Conservation (phyloP, 768 basidiomycete genomes). For the Rhodotorula paludigena region DNA sequence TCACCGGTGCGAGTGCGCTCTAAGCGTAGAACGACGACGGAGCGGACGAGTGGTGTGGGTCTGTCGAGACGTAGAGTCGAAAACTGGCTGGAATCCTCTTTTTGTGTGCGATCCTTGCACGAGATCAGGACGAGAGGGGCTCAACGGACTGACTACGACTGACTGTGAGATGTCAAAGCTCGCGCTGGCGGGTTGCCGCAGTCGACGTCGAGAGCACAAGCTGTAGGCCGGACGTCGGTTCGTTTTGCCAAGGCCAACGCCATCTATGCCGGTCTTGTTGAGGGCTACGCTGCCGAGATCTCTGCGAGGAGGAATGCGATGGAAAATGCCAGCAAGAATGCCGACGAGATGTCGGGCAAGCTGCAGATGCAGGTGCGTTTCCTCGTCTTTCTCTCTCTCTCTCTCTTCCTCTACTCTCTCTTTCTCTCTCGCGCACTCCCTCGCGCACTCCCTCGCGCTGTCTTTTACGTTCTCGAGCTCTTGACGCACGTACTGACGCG, state of each 20-base stretch:
- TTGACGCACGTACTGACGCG: too few relatives aligned
- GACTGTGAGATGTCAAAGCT: too few relatives aligned
- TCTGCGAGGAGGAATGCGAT: slow-evolving; percentile 82
- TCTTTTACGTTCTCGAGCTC: too few relatives aligned
- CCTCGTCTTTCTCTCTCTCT: not conserved
- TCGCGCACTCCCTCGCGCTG: slow-evolving; percentile 19
- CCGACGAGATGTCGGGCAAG: slow-evolving; percentile 48
- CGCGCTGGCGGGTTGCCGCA: too few relatives aligned
- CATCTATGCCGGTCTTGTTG: slow-evolving; percentile 86
- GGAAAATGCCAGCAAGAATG: slow-evolving; percentile 99
- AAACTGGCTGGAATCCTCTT: too few relatives aligned
- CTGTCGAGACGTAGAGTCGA: too few relatives aligned
- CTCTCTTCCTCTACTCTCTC: not conserved
- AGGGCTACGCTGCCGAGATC: slow-evolving; percentile 84
- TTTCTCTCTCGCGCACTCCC: not conserved
- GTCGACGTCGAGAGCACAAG: slow-evolving; percentile 98
- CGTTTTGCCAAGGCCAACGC: slow-evolving; percentile 96
- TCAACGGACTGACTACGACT: too few relatives aligned
- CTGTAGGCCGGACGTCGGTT: slow-evolving; percentile 84
- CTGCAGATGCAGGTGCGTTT: slow-evolving; percentile 19
- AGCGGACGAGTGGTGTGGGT: too few relatives aligned
- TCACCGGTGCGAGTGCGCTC: slow-evolving; percentile 42
- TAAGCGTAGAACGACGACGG: too few relatives aligned
- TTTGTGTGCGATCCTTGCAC: too few relatives aligned
- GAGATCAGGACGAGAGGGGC: too few relatives aligned